Evolutionary conservation across 192 early-diverging fungal species (phyloP).

Genomic region (Coemansia sp.): DNA sequence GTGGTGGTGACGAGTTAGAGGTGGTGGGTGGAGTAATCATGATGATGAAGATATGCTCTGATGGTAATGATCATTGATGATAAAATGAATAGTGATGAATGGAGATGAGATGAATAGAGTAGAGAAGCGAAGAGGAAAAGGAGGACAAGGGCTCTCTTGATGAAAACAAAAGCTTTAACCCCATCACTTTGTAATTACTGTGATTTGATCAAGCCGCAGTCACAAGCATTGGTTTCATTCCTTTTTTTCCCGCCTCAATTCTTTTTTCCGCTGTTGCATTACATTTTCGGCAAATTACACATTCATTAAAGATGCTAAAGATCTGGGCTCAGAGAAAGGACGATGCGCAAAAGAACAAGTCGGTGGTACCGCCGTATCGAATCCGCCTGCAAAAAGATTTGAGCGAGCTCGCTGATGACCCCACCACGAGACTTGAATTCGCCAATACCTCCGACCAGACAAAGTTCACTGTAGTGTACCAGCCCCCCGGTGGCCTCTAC

Average conservation of each 20-base stretch:
- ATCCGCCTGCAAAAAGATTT: slow-evolving; percentile 96
- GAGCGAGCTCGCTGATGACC: slow-evolving; percentile 64
- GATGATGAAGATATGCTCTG: no score
- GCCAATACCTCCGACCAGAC: slow-evolving; percentile 77
- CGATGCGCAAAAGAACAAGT: slow-evolving; percentile 69
- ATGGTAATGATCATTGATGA: no score
- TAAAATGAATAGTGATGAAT: no score
- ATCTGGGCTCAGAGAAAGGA: slow-evolving; percentile 88
- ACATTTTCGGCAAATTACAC: not conserved
- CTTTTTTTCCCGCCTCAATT: not conserved
- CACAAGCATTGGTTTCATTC: not conserved
- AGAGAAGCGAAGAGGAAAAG: no score
- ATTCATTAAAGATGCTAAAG: slow-evolving; percentile 67
- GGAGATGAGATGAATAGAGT: no score
- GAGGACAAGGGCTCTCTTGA: no score
- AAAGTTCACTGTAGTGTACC: slow-evolving; percentile 78
- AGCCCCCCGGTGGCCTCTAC: slow-evolving; percentile 87
- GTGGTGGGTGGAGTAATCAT: no score
- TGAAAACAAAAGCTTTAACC: no score
- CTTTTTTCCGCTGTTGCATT: no score
- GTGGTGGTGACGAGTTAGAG: no score
- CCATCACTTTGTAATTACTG: no score
- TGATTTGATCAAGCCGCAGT: not conserved
- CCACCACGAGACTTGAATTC: slow-evolving; percentile 78
- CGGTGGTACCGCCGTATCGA: slow-evolving; percentile 80